Evolutionary conservation across 2,329 filamentous ascomycete species (phyloP), one percentile per base, ranked within the genome.

Genomic region (Neofusicoccum umdonicola): DNA sequence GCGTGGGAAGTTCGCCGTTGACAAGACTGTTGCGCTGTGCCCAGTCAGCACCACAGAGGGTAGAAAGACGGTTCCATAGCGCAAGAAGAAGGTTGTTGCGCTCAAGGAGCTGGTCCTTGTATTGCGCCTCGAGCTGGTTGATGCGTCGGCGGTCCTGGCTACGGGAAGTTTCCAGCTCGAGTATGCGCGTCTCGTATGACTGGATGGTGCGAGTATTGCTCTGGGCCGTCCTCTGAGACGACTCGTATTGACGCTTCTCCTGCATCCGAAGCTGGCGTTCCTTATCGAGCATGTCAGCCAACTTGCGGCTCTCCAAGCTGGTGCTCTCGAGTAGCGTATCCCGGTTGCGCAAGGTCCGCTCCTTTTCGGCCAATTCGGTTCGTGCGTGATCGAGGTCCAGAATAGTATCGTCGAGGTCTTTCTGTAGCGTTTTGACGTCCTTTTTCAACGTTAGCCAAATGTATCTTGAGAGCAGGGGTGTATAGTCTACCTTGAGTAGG

Each of bases 11-110:
- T 66, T 94, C 91, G 19, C 93, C 92, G 71, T 95, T 94, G 73
- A 98, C 91, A 27, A 97, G 86, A 64, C 90, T 90, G 76, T 98
- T 93, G 71, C 90, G 88, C 75, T 97, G 91, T 4, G 91, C 87
- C 94, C 95, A 99, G 73, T 98, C 95, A 0, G 88, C 85, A 11
- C 95, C 95, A 71, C 95, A 98, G 48, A 98, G 84, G 0, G 87
- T 84, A 3, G 92, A 93, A 8, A 99, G 84, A 51, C 91, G 87
- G 68, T 94, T 94, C 95, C 95, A 99, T 4, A 98, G 81, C n/a
- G 88, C 85, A 22, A 97, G 85, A 17, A 98, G 84, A 61, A 99
- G 82, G 66, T 91, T 90, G 78, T 98, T 97, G 63, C 95, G 89
- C 78, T 98, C 95, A 48, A 85, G 86, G 44, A 98, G 84, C 78